Evolutionary conservation across 129 eudicot species (phyloP), one percentile per base, ranked within the genome.

Genomic region (Artemisia tridentata): DNA sequence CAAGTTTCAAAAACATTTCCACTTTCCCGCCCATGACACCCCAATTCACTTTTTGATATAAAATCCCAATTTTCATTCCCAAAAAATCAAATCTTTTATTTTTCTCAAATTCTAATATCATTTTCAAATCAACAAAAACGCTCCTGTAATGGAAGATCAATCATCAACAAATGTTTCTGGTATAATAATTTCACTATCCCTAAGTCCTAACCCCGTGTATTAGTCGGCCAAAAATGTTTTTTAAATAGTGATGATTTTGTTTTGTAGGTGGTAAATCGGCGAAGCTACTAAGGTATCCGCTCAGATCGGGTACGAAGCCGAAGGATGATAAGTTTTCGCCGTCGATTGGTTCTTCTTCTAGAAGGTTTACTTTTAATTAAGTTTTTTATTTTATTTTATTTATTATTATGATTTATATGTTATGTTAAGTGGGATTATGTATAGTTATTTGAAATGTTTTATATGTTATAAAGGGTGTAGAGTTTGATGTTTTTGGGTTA

Each of bases 231-330:
- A 38, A 38, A 27, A 29, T 9, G 3, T 27, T 64, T 49, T 21
- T 2, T 2, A 14, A 15, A 64, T 23, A 43, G 52, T 8, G 45
- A 2, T 7, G 45, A 38, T 38, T 38, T 38, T 38, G 45, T 38
- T 31, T 31, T 7, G 0, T 2, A 60, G 89, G 82, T 20, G 83
- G 60, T 23, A 82, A 85, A 69, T 27, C 87, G 16, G 52, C 88
- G 0, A 84, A 83, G 67, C 90, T 84, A 67, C 83, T 88, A 16
- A 67, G 95, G 41, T 92, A 92, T 73, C 96, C 98, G 47, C 91
- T 92, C 45, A 80, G 98, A 84, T 88, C 98, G 19, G 86, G 86
- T 3, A 53, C 84, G 1, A 88, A 84, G 16, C 10, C 80, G 3
- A 88, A 79, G 79, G 96, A 84, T 34, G 86, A 77, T 43, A 91